These are phyloP conservation scores for Fusarium kyushuense DNA, from an alignment of 2,329 filamentous ascomycete genomes.

Conservation along the genomic window DNA sequence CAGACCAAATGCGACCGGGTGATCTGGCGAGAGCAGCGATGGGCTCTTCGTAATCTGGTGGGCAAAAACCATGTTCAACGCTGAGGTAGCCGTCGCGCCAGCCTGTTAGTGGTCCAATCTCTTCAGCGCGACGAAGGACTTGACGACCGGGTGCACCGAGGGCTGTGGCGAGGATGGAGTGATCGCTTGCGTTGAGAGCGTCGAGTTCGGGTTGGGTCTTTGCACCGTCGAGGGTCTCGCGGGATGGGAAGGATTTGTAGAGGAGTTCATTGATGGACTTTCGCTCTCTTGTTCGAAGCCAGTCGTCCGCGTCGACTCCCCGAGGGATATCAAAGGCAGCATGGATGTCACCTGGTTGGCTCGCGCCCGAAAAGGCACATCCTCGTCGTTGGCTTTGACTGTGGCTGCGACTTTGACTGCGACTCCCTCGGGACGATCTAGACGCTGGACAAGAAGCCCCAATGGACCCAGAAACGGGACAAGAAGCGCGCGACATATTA, in stretches of 20 bases:
- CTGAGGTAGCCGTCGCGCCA: conserved; percentile 59
- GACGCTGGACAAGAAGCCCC: conserved; percentile 44
- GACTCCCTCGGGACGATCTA: conserved; percentile 1
- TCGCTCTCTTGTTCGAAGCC: conserved; percentile 60
- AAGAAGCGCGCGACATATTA: conserved; percentile 50
- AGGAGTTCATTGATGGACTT: conserved; percentile 63
- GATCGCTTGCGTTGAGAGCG: conserved; percentile 60
- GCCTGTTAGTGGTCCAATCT: conserved; percentile 63
- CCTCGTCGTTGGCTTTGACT: conserved; percentile 22
- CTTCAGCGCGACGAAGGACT: conserved; percentile 65
- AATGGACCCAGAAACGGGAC: conserved; percentile 50
- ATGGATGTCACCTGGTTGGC: conserved; percentile 39
- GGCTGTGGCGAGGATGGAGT: conserved; percentile 63
- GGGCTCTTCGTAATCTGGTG: conserved; percentile 63
- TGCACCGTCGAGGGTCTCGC: conserved; percentile 54
- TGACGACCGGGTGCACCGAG: conserved; percentile 66
- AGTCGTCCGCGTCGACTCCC: conserved; percentile 60
- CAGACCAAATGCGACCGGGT: conserved; percentile 66
- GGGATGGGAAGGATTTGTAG: conserved; percentile 58
- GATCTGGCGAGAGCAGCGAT: conserved; percentile 59
- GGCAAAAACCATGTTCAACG: conserved; percentile 64
- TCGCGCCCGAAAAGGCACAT: conserved; percentile 34
- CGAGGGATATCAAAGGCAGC: conserved; percentile 54
- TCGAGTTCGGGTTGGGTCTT: conserved; percentile 59
- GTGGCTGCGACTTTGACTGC: conserved; percentile 3